A percentile compares a stretch with the other conserved stretches of the same genome.
Evolutionary conservation across 2,329 filamentous ascomycete genomes (phyloP).

Genomic region (Simplicillium sp.): DNA sequence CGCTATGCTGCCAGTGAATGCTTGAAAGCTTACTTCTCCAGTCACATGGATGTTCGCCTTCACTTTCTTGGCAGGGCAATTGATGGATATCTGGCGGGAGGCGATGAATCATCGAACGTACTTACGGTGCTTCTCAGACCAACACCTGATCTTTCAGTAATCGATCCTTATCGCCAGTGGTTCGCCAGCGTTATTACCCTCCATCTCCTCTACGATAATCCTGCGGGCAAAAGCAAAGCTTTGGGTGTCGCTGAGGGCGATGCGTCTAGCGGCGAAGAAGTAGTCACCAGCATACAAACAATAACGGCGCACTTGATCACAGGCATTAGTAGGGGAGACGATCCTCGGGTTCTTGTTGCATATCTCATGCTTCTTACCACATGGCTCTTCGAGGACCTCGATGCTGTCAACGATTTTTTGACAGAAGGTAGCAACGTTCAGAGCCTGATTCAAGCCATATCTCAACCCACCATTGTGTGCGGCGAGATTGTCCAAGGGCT

Average conservation of each 20-base stretch:
- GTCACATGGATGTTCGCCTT: conserved; percentile 68
- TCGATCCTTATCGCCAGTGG: conserved; percentile 82
- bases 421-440: conserved; percentile 90
- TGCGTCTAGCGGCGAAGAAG: conserved; percentile 81
- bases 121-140: conserved; percentile 71
- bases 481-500: conserved; percentile 69
- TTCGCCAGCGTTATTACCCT: conserved; percentile 82
- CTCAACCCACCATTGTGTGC: conserved; percentile 46
- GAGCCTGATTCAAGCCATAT: conserved; percentile 65
- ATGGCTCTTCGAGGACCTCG: conserved; percentile 88
- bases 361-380: conserved; percentile 83
- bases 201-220: conserved; percentile 74
- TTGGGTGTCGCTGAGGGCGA: conserved; percentile 85
- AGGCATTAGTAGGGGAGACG: conserved; percentile 65
- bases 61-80: conserved; percentile 88
- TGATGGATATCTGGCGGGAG: conserved; percentile 68
- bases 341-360: conserved; percentile 70
- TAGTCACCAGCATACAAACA: conserved; percentile 86
- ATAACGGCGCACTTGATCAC: conserved; percentile 79
- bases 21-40: conserved; percentile 83
- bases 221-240: conserved; percentile 67
- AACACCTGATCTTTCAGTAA: conserved; percentile 46
- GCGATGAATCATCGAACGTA: conserved; percentile 80
- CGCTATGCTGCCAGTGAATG: conserved; percentile 82
- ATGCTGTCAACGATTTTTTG: conserved; percentile 87